Evolutionary conservation across 225 moss, liverwort and hornwort species (phyloP).

Genomic region (Sphagnum contortum): DNA sequence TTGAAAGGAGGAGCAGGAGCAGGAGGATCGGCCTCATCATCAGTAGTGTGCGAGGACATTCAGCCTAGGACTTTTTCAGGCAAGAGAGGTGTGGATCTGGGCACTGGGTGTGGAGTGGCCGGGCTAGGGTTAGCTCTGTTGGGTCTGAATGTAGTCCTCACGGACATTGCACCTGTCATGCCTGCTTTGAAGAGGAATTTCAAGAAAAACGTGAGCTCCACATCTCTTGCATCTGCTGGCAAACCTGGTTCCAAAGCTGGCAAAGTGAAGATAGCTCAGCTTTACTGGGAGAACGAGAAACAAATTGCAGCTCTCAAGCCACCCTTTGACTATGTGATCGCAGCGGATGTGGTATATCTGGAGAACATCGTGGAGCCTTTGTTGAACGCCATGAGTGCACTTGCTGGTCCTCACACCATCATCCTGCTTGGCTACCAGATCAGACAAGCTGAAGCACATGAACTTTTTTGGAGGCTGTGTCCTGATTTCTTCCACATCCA

Average conservation of each 20-base stretch:
- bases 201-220: conserved; percentile 55
- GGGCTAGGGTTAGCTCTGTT: conserved; percentile 63
- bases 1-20: conserved; percentile 15
- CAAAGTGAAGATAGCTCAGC: conserved; percentile 58
- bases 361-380: conserved; percentile 71
- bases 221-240: conserved; percentile 34
- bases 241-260: conserved; percentile 35
- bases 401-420: conserved; percentile 48
- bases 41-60: conserved; percentile 22
- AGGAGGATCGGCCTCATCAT: conserved; percentile 5
- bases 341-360: conserved; percentile 85
- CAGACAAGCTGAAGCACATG: conserved; percentile 68
- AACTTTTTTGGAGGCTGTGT: conserved; percentile 69
- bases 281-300: conserved; percentile 67
- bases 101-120: conserved; percentile 73
- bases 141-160: conserved; percentile 60
- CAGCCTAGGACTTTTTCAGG: conserved; percentile 14
- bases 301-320: conserved; percentile 73
- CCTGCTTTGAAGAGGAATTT: conserved; percentile 76
- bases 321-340: conserved; percentile 64
- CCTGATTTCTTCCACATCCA: conserved; percentile 47
- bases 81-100: conserved; percentile 60
- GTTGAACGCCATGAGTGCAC: conserved; percentile 50
- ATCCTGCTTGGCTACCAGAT: conserved; percentile 65
- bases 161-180: conserved; percentile 75